Evolutionary conservation across 1,284 basidiomycete species (phyloP).

Genomic region (Rhodofomes roseus): DNA sequence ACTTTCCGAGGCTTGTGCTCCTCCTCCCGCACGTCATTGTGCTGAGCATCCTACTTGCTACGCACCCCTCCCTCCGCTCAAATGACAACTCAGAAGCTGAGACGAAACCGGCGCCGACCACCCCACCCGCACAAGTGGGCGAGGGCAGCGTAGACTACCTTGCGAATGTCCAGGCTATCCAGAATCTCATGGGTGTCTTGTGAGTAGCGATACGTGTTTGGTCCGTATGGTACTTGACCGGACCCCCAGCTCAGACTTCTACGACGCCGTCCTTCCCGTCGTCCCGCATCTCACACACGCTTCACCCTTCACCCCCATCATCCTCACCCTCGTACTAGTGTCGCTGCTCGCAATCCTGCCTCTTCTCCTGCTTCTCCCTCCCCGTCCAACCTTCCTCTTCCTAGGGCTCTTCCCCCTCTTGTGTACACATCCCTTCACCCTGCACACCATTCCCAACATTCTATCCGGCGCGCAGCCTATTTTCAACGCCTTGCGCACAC

Average conservation of each 20-base stretch:
- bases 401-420: conserved; percentile 52
- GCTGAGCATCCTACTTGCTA: conserved; percentile 53
- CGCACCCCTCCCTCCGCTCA: conserved; percentile 40
- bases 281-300: conserved; percentile 43
- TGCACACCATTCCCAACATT: conserved; percentile 26
- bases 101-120: conserved; percentile 28
- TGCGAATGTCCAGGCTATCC: conserved; percentile 73
- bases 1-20: conserved; percentile 61
- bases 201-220: conserved; percentile 31
- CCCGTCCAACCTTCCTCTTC: conserved; percentile 54
- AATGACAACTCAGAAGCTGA: conserved; percentile 6
- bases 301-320: conserved; percentile 51
- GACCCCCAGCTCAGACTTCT: conserved; percentile 41
- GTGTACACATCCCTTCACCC: conserved; percentile 48
- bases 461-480: conserved; percentile 19
- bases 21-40: conserved; percentile 58
- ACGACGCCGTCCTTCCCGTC: conserved; percentile 28
- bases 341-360: conserved; percentile 47
- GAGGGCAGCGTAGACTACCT: conserved; percentile 70
- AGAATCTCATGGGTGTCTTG: conserved; percentile 78
- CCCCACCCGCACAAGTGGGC: conserved; percentile 36
- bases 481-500: conserved; percentile 18
- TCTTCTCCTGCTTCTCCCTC: conserved; percentile 45
- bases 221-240: not conserved
- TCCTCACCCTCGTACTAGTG: conserved; percentile 45